phyloP scores from a whole-genome alignment of 2,329 filamentous ascomycete species.

The Orbilia quercus region DNA sequence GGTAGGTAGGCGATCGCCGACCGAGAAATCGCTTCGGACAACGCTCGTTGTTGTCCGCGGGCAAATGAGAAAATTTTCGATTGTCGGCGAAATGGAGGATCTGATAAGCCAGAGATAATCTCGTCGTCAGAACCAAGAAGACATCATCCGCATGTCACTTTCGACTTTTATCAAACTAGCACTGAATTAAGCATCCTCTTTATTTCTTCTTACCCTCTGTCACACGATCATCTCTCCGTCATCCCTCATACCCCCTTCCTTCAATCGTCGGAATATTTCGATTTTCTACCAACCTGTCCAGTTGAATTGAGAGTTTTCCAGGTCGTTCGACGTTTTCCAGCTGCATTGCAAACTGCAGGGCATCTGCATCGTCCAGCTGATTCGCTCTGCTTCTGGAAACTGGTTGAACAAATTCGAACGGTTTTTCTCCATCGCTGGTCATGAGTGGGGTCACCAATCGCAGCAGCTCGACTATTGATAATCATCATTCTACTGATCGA shows the following conservation, averaged over 20 bases:
- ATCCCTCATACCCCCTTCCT: background rate
- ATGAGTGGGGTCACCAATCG: conserved; percentile 45
- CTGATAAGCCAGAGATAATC: conserved; percentile 55
- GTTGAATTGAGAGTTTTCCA: conserved; percentile 14
- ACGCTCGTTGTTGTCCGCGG: background rate
- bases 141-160: conserved; percentile 17
- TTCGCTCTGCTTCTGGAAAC: conserved; percentile 24
- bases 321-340: conserved; percentile 2
- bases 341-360: conserved; percentile 22
- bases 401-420: background rate
- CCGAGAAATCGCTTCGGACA: conserved; percentile 9
- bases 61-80: conserved; percentile 33
- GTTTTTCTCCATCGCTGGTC: conserved; percentile 10
- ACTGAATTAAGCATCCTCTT: conserved; percentile 14
- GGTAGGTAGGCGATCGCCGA: conserved; percentile 14
- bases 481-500: conserved; percentile 22
- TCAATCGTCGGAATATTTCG: background rate
- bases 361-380: conserved; percentile 46
- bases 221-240: conserved; percentile 24
- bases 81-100: conserved; percentile 30
- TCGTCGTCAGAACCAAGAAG: background rate
- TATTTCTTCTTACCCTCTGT: conserved; percentile 11
- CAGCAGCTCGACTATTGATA: conserved; percentile 23
- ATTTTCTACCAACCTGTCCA: background rate
- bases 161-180: background rate